Percentiles rank a stretch among this genome's conserved stretches.
phyloP scores from a whole-genome alignment of 2,329 filamentous ascomycete species.

The Fusarium sp. region DNA sequence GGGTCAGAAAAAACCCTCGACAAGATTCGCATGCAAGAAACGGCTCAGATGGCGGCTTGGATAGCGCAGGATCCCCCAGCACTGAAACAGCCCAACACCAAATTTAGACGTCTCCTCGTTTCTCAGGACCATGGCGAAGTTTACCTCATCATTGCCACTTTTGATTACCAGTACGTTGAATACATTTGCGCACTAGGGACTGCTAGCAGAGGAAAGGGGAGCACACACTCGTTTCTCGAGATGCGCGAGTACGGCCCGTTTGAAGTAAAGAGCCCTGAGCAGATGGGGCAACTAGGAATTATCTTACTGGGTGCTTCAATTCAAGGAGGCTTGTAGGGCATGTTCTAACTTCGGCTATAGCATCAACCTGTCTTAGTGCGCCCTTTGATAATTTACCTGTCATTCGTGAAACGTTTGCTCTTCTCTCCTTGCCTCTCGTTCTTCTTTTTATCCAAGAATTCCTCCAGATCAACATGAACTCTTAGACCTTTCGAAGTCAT shows the following conservation, averaged over 20 bases:
- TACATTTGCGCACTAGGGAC: too few relatives aligned
- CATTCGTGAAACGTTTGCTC: too few relatives aligned
- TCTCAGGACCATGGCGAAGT: background rate
- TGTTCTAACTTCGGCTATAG: too few relatives aligned
- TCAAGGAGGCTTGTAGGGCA: background rate
- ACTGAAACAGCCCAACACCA: background rate
- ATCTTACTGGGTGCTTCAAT: background rate
- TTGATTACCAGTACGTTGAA: background rate
- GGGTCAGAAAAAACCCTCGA: background rate
- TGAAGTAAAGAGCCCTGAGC: background rate
- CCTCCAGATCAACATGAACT: conserved; percentile 62
- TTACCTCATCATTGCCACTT: background rate
- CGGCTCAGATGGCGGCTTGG: background rate
- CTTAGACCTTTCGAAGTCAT: conserved; percentile 61
- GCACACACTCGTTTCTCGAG: too few relatives aligned
- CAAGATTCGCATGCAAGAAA: background rate
- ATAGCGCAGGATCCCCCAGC: background rate
- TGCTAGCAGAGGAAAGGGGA: too few relatives aligned
- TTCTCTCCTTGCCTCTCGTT: conserved; percentile 20
- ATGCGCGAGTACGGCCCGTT: background rate
- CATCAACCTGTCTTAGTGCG: too few relatives aligned
- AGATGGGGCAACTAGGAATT: background rate
- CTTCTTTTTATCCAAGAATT: conserved; percentile 53
- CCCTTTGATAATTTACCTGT: too few relatives aligned
- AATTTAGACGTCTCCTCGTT: background rate